Evolutionary conservation across 75 land plant species (phyloP).

Genomic region (Selaginella moellendorffii): DNA sequence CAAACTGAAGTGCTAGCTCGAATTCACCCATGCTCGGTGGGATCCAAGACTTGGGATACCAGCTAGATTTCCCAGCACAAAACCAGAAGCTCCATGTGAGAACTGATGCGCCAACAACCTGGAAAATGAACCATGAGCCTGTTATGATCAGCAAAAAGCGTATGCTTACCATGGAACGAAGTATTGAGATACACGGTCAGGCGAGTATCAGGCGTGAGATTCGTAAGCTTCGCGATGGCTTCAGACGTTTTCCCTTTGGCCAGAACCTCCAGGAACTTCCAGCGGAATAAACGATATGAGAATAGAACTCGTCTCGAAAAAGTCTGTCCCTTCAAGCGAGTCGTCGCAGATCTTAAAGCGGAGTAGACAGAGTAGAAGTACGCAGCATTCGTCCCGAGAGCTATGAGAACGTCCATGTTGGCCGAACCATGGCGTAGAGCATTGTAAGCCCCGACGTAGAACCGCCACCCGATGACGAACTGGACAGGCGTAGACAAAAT

Average conservation of each 20-base stretch:
- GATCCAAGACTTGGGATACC: conserved; percentile 58
- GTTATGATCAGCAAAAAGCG: too few species aligned
- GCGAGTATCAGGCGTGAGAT: conserved; percentile 49
- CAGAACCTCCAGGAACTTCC: too few species aligned
- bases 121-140: background rate
- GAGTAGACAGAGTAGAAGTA: conserved; percentile 74
- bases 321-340: conserved; percentile 37
- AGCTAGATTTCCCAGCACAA: conserved; percentile 37
- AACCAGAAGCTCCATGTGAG: conserved; percentile 83
- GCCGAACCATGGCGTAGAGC: too few species aligned
- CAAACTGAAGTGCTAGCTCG: conserved; percentile 82
- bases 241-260: conserved; percentile 56
- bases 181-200: too few species aligned
- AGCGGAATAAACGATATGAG: too few species aligned
- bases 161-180: too few species aligned
- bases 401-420: too few species aligned
- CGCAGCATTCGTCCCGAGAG: too few species aligned
- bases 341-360: conserved; percentile 38
- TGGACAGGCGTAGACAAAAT: too few species aligned
- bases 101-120: conserved; percentile 58
- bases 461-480: conserved; percentile 50
- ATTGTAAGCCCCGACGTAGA: conserved; percentile 46
- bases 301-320: too few species aligned
- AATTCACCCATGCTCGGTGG: conserved; percentile 70
- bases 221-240: conserved; percentile 53